Conservation (phyloP, 164 flowering plant genomes). For the grape (Vitis vinifera) region ASM3070453v1 NC_081810.1:4054001-4054500, state of each 20-base stretch:
- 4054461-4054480: not conserved
- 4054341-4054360: not conserved
- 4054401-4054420: not conserved
- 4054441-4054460: not conserved
- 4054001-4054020: too few species aligned
- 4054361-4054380: not conserved
- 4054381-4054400: not conserved
- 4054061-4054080: too few species aligned
- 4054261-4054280: constrained; percentile 9
- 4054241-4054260: not conserved
- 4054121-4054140: too few species aligned
- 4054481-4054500: not conserved
- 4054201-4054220: too few species aligned
- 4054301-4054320: not conserved
- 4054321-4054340: not conserved
- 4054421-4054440: not conserved
- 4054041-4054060: too few species aligned
- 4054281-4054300: not conserved
- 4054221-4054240: too few species aligned
- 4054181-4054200: too few species aligned
- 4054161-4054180: too few species aligned
- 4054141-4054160: too few species aligned
- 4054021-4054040: too few species aligned
- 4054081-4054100: too few species aligned
- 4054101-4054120: too few species aligned